A percentile compares a stretch with the other conserved stretches of the same genome.
phyloP scores from a whole-genome alignment of 164 flowering plant genomes.

The Echeveria elegans region DNA sequence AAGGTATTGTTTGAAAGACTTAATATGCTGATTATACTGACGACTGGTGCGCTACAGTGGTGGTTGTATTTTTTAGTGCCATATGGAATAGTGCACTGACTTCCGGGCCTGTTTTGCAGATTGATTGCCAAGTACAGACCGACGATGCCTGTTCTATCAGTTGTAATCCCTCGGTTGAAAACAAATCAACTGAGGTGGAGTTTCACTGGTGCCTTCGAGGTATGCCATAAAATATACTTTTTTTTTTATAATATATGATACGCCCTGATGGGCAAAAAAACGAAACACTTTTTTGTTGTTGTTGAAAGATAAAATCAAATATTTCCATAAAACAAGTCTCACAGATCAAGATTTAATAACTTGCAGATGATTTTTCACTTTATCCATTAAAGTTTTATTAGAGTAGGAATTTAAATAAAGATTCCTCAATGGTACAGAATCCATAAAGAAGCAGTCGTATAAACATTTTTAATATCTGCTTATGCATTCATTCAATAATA shows the following conservation, averaged over 20 bases:
- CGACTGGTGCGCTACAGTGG: not conserved
- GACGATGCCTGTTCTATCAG: constrained; percentile 87
- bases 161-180: constrained; percentile 78
- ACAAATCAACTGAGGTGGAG: constrained; percentile 81
- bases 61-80: not conserved
- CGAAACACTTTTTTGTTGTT: not conserved
- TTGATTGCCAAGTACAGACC: constrained; percentile 90
- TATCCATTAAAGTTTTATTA: no score
- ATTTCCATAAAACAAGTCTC: not conserved
- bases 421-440: no score
- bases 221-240: constrained; percentile 12
- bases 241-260: no score
- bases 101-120: constrained; percentile 25
- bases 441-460: no score
- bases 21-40: not conserved
- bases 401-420: no score
- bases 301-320: no score
- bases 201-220: constrained; percentile 93
- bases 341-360: not conserved
- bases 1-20: constrained; percentile 30
- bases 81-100: not conserved
- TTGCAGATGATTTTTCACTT: no score
- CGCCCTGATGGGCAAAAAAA: no score
- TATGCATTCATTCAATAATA: not conserved
- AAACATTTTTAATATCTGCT: not conserved